Conservation (phyloP, 805 yeast genomes). For the Saccharomycopsis sp. region DNA sequence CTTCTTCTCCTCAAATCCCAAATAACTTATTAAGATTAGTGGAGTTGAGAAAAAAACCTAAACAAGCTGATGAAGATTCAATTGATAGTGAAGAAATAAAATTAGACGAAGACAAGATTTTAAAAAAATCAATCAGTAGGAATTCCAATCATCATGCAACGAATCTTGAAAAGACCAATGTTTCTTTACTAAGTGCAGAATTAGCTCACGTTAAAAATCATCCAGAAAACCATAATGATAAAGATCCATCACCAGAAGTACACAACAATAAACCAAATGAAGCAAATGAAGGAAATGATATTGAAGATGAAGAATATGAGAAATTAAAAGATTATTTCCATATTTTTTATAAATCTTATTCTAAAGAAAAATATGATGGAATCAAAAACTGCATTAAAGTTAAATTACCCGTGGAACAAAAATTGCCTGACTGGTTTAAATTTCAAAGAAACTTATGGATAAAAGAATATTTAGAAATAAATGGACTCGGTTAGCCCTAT, state of each 20-base stretch:
- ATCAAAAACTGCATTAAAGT: constrained; percentile 21
- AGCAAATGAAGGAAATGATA: not conserved
- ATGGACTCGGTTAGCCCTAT: too few relatives aligned
- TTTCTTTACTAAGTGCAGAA: constrained; percentile 13
- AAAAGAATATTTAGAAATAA: constrained; percentile 22
- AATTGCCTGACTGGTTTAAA: constrained; percentile 70
- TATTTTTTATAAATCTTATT: constrained; percentile 13
- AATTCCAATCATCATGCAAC: not conserved
- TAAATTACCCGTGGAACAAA: constrained; percentile 48
- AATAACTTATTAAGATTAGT: constrained; percentile 45
- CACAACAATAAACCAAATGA: too few relatives aligned
- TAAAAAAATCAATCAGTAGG: not conserved
- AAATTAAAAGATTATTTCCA: not conserved
- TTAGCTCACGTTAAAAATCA: constrained; percentile 18
- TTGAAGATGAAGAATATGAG: not conserved
- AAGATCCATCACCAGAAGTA: constrained; percentile 20
- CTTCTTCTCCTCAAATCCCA: constrained; percentile 65
- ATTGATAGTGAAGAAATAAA: not conserved
- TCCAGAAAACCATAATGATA: constrained; percentile 26
- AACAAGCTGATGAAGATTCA: constrained; percentile 10
- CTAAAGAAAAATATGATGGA: constrained; percentile 8
- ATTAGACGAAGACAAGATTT: not conserved
- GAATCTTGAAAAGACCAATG: not conserved
- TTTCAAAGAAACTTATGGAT: constrained; percentile 62
- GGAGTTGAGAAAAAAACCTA: constrained; percentile 33